These are phyloP conservation scores for Plantago elongata DNA, from an alignment of 257 asterid species.

Conservation along the genomic window DNA sequence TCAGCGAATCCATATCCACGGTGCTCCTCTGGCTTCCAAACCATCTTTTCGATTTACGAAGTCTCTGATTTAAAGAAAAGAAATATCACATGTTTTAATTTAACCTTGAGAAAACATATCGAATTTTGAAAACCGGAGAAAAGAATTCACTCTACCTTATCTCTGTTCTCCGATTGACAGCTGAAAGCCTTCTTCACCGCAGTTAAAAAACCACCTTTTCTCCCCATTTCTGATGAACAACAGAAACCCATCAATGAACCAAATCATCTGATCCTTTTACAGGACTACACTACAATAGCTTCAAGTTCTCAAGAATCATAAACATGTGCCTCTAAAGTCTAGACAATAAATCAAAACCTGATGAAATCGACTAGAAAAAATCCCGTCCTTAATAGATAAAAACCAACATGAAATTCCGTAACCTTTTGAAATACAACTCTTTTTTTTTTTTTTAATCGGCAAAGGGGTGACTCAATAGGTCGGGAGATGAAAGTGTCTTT, in stretches of 20 bases:
- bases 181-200: slow-evolving; percentile 53
- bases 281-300: not conserved
- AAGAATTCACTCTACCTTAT: slow-evolving; percentile 34
- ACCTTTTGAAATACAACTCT: too few relatives aligned
- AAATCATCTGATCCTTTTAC: not conserved
- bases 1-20: slow-evolving; percentile 23
- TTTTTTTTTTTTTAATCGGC: too few relatives aligned
- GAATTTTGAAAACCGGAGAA: slow-evolving; percentile 2
- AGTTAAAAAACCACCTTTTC: slow-evolving; percentile 51
- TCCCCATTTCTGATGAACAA: slow-evolving; percentile 52
- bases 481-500: too few relatives aligned
- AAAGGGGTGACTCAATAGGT: too few relatives aligned
- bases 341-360: too few relatives aligned
- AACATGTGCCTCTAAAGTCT: too few relatives aligned
- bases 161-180: slow-evolving; percentile 37
- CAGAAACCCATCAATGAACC: slow-evolving; percentile 1
- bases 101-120: not conserved
- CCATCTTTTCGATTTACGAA: slow-evolving; percentile 43
- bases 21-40: slow-evolving; percentile 40
- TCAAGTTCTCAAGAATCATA: too few relatives aligned
- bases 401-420: too few relatives aligned
- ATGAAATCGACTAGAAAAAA: too few relatives aligned
- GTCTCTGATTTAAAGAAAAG: slow-evolving; percentile 32
- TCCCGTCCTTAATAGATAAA: too few relatives aligned
- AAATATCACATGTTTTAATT: not conserved